These are phyloP conservation scores for Colletotrichum sp. DNA, from an alignment of 2,329 filamentous ascomycete genomes.

Conservation along the genomic window DNA sequence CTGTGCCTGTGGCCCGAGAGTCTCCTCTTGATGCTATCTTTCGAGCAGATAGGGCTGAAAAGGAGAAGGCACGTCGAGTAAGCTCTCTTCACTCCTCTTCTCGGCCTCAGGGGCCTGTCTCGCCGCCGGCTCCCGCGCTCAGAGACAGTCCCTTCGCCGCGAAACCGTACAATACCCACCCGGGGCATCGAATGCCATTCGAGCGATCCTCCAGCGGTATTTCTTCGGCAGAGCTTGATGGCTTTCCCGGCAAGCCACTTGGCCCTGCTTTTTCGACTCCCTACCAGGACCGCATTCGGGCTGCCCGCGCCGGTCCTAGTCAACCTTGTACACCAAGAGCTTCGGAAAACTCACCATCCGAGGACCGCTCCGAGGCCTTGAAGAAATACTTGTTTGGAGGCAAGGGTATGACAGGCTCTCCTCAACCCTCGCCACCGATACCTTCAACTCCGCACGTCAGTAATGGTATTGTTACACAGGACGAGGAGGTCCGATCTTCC, in stretches of 20 bases:
- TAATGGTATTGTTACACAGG: not conserved
- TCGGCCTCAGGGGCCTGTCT: conserved; percentile 48
- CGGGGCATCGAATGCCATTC: conserved; percentile 11
- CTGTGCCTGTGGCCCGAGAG: conserved; percentile 48
- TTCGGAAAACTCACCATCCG: conserved; percentile 23
- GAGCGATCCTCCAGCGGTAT: conserved; percentile 46
- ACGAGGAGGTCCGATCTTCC: conserved; percentile 28
- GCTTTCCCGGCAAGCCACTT: conserved; percentile 57
- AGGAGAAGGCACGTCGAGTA: conserved; percentile 62
- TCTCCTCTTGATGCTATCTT: conserved; percentile 93
- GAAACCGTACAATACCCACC: conserved; percentile 13
- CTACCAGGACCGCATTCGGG: conserved; percentile 65
- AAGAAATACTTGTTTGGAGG: conserved; percentile 62
- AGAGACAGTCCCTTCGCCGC: conserved; percentile 28
- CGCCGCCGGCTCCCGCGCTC: conserved; percentile 52
- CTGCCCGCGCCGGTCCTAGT: conserved; percentile 45
- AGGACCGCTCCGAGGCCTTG: conserved; percentile 51
- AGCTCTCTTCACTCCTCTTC: conserved; percentile 53
- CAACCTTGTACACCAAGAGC: conserved; percentile 2
- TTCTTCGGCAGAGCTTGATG: conserved; percentile 73
- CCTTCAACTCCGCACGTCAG: not conserved
- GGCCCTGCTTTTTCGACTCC: conserved; percentile 74
- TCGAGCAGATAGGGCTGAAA: conserved; percentile 82
- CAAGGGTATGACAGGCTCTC: conserved; percentile 25
- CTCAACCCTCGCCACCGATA: conserved; percentile 1